Evolutionary conservation across 2,329 filamentous ascomycete genomes (phyloP).

Genomic region (Trichophyton schoenleinii): DNA sequence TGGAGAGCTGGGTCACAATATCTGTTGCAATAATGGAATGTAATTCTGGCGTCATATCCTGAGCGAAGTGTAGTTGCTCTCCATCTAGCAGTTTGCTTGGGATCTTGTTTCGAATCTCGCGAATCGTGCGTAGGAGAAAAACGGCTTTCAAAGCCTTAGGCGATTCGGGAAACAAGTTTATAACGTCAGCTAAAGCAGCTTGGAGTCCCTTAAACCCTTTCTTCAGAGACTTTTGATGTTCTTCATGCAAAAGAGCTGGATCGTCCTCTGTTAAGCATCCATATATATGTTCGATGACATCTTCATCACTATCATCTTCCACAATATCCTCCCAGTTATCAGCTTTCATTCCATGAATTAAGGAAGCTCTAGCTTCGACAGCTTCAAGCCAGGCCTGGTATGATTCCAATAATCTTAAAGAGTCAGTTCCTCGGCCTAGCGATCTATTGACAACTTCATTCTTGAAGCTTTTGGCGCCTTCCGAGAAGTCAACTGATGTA

Average conservation of each 20-base stretch:
- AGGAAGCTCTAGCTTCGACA: conserved; percentile 41
- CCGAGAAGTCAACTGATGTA: conserved; percentile 52
- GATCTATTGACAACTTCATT: conserved; percentile 55
- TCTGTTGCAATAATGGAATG: conserved; percentile 49
- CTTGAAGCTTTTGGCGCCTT: conserved; percentile 57
- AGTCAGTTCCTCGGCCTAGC: conserved; percentile 57
- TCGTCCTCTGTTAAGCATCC: conserved; percentile 58
- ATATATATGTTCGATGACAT: conserved; percentile 24
- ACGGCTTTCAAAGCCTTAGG: conserved; percentile 38
- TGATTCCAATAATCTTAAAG: conserved; percentile 48
- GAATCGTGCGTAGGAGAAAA: conserved; percentile 60
- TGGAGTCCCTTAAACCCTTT: conserved; percentile 47
- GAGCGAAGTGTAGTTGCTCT: conserved; percentile 39
- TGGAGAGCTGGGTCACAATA: conserved; percentile 34
- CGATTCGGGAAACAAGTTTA: conserved; percentile 35
- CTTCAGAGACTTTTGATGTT: conserved; percentile 44
- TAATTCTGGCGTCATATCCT: conserved; percentile 49
- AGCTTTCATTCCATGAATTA: conserved; percentile 25
- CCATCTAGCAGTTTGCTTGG: conserved; percentile 38
- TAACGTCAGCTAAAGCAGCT: conserved; percentile 29
- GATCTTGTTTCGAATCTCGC: conserved; percentile 58
- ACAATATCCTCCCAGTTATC: conserved; percentile 27
- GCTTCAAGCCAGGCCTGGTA: conserved; percentile 64
- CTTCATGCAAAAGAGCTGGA: conserved; percentile 49
- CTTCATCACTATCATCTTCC: conserved; percentile 30